These are phyloP conservation scores for Metschnikowia proteae DNA, from an alignment of 805 yeast genomes.

Conservation along the genomic window DNA sequence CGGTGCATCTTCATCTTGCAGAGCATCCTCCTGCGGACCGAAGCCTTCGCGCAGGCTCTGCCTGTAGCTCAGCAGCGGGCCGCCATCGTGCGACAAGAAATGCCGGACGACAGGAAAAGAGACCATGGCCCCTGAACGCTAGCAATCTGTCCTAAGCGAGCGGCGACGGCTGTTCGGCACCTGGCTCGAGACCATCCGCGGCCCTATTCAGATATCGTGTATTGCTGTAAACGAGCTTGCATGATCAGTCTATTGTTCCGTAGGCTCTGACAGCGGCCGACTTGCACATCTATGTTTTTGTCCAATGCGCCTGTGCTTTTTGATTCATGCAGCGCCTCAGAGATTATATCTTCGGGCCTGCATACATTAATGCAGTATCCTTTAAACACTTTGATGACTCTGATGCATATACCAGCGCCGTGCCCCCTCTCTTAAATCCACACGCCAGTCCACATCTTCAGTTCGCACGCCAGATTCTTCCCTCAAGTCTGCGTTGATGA, in stretches of 20 bases:
- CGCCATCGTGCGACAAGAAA: neutral
- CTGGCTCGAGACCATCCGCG: no score
- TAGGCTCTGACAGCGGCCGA: no score
- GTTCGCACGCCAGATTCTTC: neutral
- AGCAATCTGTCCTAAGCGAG: no score
- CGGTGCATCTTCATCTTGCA: neutral
- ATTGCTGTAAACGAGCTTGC: no score
- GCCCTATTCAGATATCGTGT: no score
- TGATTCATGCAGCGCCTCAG: neutral
- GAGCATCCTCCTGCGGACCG: slow-evolving; percentile 3
- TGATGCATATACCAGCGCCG: neutral
- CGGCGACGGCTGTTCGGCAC: no score
- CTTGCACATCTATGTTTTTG: neutral
- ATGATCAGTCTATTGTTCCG: no score
- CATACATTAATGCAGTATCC: neutral
- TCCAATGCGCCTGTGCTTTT: neutral
- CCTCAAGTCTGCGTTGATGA: slow-evolving; percentile 47
- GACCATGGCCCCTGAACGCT: no score
- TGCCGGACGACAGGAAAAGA: no score
- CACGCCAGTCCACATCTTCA: neutral
- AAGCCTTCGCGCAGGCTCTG: neutral
- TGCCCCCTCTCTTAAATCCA: neutral
- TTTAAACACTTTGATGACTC: neutral
- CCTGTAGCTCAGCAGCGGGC: neutral
- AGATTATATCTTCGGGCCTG: neutral